Evolutionary conservation across 257 asterid species (phyloP), one percentile per base, ranked within the genome.

Genomic region (Linderniella brevidens): DNA sequence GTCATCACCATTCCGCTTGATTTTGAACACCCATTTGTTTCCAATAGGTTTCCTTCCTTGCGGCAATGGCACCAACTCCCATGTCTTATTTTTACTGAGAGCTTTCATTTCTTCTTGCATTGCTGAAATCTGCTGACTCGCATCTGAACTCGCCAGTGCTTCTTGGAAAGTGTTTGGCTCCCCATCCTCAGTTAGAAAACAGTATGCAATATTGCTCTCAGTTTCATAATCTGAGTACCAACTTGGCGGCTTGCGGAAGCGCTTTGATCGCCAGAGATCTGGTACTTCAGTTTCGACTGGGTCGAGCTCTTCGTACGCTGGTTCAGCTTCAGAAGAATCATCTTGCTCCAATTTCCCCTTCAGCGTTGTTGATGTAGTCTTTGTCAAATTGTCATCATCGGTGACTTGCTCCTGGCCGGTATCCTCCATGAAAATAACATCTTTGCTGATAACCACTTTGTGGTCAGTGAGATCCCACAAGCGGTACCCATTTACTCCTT

Each of bases 401-500:
- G 3, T 25, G 32, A 25, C 32, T 25, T 25, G 32, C 32, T 25
- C 32, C 32, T 25, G 32, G 32, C 6, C 32, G 32, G 4, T 25
- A 25, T 25, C 32, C 6, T 25, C 32, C 4, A 25, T 3, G 6
- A 25, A 25, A 25, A 2, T 25, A 25, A 73, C 44, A 40, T 40
- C 44, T 40, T 9, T 40, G 44, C 15, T 40, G 44, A 40, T 40
- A 13, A 40, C 44, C 1, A 40, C 44, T 43, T 43, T 43, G 17
- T 43, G 48, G 48, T 15, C 17, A 43, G 17, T 43, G 48, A 18
- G 17, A 43, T 43, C 16, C 48, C 48, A 43, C 48, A 43, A 43
- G 17, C 48, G 48, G n/a, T 43, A 43, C 8, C 61, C 61, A 48
- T 47, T 48, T 8, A 56, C 55, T n/a, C 61, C 61, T 36, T 48